A percentile compares a stretch with the other conserved stretches of the same genome.
These are phyloP conservation scores for Laetiporus sulphureus DNA, from an alignment of 1,284 basidiomycete genomes.

Conservation along the genomic window DNA sequence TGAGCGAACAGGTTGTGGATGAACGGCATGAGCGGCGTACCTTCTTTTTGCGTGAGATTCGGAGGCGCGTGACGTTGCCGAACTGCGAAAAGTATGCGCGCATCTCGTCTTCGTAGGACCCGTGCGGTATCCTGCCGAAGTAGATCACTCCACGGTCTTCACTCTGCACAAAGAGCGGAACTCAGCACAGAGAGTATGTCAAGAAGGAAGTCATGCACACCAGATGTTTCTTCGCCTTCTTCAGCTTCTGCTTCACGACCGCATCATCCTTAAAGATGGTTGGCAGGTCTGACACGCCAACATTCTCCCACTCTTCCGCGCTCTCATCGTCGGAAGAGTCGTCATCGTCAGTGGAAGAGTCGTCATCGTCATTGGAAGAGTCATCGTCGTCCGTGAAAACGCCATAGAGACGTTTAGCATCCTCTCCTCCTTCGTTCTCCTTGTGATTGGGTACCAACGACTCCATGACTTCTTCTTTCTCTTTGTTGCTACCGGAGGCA, in stretches of 20 bases:
- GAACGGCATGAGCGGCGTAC: slow-evolving; percentile 35
- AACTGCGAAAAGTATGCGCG: slow-evolving; percentile 94
- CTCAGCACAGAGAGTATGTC: no score
- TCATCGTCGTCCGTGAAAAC: slow-evolving; percentile 78
- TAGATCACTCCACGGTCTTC: slow-evolving; percentile 83
- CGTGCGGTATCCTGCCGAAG: slow-evolving; percentile 89
- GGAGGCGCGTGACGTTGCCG: slow-evolving; percentile 82
- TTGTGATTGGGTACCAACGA: no score
- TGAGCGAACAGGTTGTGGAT: neutral
- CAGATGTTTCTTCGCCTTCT: slow-evolving; percentile 74
- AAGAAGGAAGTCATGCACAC: slow-evolving; percentile 49
- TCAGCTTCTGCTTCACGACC: slow-evolving; percentile 73
- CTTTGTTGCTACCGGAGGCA: no score
- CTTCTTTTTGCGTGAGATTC: slow-evolving; percentile 92
- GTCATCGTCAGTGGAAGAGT: slow-evolving; percentile 70
- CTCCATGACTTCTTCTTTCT: no score
- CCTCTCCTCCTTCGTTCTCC: no score
- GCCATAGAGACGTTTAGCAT: slow-evolving; percentile 51
- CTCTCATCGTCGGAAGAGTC: slow-evolving; percentile 76
- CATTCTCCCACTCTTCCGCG: slow-evolving; percentile 41
- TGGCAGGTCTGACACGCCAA: slow-evolving; percentile 71
- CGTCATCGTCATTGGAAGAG: no score
- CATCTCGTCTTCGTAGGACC: slow-evolving; percentile 96
- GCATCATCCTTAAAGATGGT: slow-evolving; percentile 83
- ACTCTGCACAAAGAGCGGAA: no score